phyloP scores from a whole-genome alignment of 2,329 filamentous ascomycete species.

The Dothidotthia symphoricarpi region DNA sequence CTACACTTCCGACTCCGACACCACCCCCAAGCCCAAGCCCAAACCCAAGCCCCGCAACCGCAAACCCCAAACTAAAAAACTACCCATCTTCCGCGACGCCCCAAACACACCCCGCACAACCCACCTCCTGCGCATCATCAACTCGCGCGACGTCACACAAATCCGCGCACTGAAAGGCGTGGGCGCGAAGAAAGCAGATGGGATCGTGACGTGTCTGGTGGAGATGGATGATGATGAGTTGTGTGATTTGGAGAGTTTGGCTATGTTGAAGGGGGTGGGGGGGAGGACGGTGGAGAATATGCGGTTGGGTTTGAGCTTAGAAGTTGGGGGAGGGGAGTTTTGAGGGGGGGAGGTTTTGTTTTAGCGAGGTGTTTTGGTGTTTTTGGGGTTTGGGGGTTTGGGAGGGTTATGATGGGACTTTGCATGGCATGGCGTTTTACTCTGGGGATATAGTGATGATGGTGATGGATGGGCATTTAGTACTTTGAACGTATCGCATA shows the following conservation, averaged over 20 bases:
- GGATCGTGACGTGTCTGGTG: slow-evolving; percentile 50
- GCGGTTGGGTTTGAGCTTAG: slow-evolving; percentile 40
- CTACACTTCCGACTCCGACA: slow-evolving; percentile 41
- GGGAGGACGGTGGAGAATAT: slow-evolving; percentile 53
- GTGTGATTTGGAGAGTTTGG: slow-evolving; percentile 45
- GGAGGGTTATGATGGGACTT: too few species aligned
- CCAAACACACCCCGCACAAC: slow-evolving; percentile 57
- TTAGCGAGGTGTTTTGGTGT: not conserved
- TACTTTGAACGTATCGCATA: too few species aligned
- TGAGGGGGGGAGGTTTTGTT: slow-evolving; percentile 18
- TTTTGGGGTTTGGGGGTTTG: slow-evolving; percentile 6
- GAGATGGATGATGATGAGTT: slow-evolving; percentile 48
- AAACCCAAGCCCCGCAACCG: slow-evolving; percentile 31
- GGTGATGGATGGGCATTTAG: too few species aligned
- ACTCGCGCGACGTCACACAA: slow-evolving; percentile 65
- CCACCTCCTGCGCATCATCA: slow-evolving; percentile 67
- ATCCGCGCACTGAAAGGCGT: slow-evolving; percentile 69
- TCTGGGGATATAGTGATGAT: too few species aligned
- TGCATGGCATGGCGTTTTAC: too few species aligned
- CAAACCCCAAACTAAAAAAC: slow-evolving; percentile 34
- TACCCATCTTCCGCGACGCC: slow-evolving; percentile 41
- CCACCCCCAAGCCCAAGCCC: slow-evolving; percentile 40
- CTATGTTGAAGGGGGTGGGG: slow-evolving; percentile 50
- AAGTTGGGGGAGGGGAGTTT: slow-evolving; percentile 23
- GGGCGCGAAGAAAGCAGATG: slow-evolving; percentile 67